Base-by-base conservation (phyloP, 805 yeast genomes). In the Naumovozyma dairenensis region DNA sequence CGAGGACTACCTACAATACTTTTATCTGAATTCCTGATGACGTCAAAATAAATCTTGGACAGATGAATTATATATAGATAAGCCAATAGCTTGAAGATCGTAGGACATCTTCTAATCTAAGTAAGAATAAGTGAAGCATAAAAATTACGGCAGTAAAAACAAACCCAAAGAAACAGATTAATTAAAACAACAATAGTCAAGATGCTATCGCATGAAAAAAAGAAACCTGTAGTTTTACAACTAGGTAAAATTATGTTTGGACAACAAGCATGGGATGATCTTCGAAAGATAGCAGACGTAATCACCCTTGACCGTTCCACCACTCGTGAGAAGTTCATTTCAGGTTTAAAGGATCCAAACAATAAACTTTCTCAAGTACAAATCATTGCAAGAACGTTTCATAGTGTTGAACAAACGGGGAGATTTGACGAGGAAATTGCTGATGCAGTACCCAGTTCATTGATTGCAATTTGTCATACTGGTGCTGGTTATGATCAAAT, bases 401-500 rank as follows among this genome's bases (percentile, higher is more conserved):
- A 55, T 4, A 67, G 77, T 39, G 64, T 66, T 8, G 41, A 43
- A 6, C 58, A 63, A 32, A 77, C 84, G 3, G 87, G 87, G 1
- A 56, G 73, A 29, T 74, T 80, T 41, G 86, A 80, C 50, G 69
- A 62, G 31, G 86, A 80, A 44, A 51, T 80, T 41, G 66, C 72
- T 15, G 43, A 55, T 7, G 65, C 66, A 18, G 61, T 80, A 35
- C 89, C 89, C 4, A 36, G 56, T 2, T 53, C 74, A 0, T 64
- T 80, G 5, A 63, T 65, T 37, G 60, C 71, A 10, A 59, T 80
- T 10, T 62, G 73, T 40, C 84, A 78, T 53, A 60, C 67, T 39
- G 87, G 87, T 37, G 89, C 89, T 1, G 87, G 82, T 4, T 79
- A 80, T 55, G 89, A 80, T 51, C 85, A 79, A 55, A 63, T 79